Conservation (phyloP, 352 stramenopile genomes). For the Globisporangium yorkense region DNA sequence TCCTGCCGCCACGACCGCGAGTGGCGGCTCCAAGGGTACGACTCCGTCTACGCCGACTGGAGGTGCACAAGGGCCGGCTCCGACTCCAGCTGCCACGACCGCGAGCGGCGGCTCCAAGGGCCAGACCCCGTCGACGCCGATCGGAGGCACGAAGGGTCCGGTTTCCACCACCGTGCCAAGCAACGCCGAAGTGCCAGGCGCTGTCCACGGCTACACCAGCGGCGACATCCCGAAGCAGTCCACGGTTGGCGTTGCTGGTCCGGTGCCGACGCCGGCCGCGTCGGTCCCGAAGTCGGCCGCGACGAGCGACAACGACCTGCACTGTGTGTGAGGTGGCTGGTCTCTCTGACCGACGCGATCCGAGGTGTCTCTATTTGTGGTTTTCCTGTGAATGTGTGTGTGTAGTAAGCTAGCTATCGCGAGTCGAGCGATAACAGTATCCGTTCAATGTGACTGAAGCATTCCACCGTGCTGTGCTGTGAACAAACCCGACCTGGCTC, state of each 20-base stretch:
- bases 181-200: conserved; percentile 4
- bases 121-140: background rate
- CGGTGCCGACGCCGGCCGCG: conserved; percentile 7
- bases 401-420: no score
- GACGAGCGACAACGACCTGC: conserved; percentile 7
- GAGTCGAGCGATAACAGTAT: no score
- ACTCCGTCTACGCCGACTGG: conserved; percentile 2
- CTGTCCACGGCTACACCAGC: conserved; percentile 8
- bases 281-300: conserved; percentile 6
- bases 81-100: conserved; percentile 4
- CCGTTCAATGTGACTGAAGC: no score
- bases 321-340: conserved; percentile 8
- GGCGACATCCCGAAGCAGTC: conserved; percentile 7
- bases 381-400: no score
- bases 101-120: background rate
- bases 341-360: background rate
- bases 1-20: background rate
- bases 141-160: conserved; percentile 1
- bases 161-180: conserved; percentile 4
- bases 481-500: no score
- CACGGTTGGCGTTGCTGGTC: background rate
- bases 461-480: no score
- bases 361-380: background rate
- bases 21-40: background rate
- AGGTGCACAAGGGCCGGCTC: background rate